These are phyloP conservation scores for Rhododendron ovatum DNA, from an alignment of 148 eudicot genomes.

Conservation along the genomic window DNA sequence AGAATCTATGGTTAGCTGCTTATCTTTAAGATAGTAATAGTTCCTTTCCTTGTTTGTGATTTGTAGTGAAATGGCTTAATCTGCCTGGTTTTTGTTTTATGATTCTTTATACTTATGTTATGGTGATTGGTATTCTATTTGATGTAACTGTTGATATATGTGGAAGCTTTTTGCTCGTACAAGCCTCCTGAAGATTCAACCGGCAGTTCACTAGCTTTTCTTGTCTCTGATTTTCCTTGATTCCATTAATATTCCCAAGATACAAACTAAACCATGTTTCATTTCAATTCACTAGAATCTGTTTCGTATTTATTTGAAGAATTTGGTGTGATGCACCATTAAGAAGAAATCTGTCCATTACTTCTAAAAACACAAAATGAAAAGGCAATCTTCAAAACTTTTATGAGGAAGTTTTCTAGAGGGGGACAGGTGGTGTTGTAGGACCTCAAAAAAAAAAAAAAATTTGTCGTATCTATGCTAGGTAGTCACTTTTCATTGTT, in stretches of 20 bases:
- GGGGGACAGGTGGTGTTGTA: neutral
- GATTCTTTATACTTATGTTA: neutral
- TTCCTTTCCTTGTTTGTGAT: neutral
- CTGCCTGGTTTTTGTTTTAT: neutral
- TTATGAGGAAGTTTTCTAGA: neutral
- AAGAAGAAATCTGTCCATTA: neutral
- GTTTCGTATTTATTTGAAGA: neutral
- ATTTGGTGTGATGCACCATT: neutral
- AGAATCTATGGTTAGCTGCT: slow-evolving; percentile 83
- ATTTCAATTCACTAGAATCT: neutral
- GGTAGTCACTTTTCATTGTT: neutral
- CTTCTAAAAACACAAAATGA: neutral
- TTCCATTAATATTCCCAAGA: neutral
- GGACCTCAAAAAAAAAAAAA: neutral
- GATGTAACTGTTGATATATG: neutral
- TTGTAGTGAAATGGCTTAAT: neutral
- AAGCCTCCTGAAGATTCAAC: neutral
- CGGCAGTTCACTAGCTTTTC: neutral
- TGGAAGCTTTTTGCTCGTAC: neutral
- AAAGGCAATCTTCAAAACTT: neutral
- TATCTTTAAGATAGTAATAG: neutral
- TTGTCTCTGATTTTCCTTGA: neutral
- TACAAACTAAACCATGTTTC: neutral
- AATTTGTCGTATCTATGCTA: neutral
- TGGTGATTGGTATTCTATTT: neutral